Percentiles rank a stretch among this genome's conserved stretches.
phyloP scores from a whole-genome alignment of 306 rosid genomes.

The Abrus pulchellus region DNA sequence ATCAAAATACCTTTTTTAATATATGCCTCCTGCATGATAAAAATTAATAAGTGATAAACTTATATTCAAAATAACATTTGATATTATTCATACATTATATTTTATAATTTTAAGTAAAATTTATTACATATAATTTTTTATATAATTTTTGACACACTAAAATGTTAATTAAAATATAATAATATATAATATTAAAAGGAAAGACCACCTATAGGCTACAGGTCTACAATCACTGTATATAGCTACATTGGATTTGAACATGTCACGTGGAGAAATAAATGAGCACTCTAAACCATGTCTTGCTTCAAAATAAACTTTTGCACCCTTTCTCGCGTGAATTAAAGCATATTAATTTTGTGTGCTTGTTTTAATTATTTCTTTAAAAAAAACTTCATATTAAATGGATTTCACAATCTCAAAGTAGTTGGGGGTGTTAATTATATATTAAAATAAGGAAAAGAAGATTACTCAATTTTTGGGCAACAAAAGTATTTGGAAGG shows the following conservation, averaged over 20 bases:
- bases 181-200: background rate
- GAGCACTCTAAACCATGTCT: background rate
- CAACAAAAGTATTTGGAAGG: too few species aligned
- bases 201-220: background rate
- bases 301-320: background rate
- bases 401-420: background rate
- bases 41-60: too few species aligned
- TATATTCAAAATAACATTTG: too few species aligned
- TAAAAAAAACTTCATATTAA: background rate
- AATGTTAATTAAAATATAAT: too few species aligned
- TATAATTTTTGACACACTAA: too few species aligned
- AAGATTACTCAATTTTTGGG: background rate
- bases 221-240: background rate
- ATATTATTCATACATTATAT: too few species aligned
- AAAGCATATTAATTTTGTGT: conserved; percentile 1
- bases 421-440: background rate
- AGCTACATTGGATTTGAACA: too few species aligned
- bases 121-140: too few species aligned
- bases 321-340: background rate
- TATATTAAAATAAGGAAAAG: background rate
- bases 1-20: too few species aligned
- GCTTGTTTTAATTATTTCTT: background rate
- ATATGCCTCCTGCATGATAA: too few species aligned
- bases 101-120: too few species aligned
- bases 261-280: too few species aligned